Evolutionary conservation across 176 grass and related monocot species (phyloP).

Genomic region (Urochloa ruziziensis): DNA sequence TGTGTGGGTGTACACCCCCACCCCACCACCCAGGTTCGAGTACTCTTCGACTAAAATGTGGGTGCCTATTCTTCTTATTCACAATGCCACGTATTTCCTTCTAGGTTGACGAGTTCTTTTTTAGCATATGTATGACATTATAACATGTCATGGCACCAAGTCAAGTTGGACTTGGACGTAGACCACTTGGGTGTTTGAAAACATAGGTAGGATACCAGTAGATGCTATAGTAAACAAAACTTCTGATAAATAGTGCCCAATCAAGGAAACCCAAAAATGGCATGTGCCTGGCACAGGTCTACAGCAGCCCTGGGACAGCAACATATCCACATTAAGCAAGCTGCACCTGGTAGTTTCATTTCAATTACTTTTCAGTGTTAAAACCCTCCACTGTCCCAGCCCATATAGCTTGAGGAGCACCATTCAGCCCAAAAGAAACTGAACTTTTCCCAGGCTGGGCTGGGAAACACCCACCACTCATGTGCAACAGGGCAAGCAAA

Average conservation of each 20-base stretch:
- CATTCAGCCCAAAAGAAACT: background rate
- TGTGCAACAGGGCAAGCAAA: background rate
- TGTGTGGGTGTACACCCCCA: background rate
- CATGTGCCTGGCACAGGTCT: background rate
- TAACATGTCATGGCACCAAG: background rate
- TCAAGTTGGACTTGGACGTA: background rate
- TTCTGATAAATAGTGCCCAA: background rate
- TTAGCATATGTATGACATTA: background rate
- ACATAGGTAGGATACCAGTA: background rate
- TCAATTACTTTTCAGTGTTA: background rate
- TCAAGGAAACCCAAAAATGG: background rate
- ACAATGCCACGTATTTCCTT: background rate
- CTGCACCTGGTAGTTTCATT: background rate
- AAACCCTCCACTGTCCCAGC: background rate
- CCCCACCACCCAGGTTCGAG: background rate
- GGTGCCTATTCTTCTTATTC: background rate
- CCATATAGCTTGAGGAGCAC: background rate
- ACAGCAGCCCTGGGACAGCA: background rate
- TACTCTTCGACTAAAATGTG: background rate
- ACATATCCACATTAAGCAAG: background rate
- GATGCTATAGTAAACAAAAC: background rate
- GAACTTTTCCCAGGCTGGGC: background rate
- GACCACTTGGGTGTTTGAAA: background rate
- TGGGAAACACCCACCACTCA: background rate
- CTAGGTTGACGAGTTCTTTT: background rate